A percentile compares a stretch with the other conserved stretches of the same genome.
Conservation (phyloP, 495 filamentous ascomycete genomes). For the Podospora pseudopauciseta region DNA sequence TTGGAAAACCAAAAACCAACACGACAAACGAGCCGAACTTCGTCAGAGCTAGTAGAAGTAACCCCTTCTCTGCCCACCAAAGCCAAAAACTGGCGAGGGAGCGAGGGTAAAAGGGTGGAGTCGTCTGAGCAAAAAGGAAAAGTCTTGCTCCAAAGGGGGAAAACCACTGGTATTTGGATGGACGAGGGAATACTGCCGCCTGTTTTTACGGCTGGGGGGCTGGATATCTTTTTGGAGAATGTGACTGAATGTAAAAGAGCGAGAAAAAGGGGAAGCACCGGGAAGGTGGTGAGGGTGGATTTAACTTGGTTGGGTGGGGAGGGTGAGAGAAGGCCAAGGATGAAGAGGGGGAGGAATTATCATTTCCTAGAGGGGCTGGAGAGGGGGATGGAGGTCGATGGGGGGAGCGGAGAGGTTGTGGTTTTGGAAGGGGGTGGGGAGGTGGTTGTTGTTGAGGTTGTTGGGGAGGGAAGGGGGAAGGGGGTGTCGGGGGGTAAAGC, state of each 20-base stretch:
- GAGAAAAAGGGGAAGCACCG: background rate
- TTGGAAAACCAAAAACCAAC: background rate
- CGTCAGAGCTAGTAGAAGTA: background rate
- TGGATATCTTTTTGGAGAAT: background rate
- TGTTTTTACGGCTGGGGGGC: background rate
- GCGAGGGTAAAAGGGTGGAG: background rate
- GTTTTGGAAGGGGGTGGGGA: conserved; percentile 9
- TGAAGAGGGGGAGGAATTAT: background rate
- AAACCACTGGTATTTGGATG: background rate
- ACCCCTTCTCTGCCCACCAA: background rate
- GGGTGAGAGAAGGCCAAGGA: background rate
- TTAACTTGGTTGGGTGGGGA: background rate
- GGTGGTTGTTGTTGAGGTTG: conserved; percentile 17
- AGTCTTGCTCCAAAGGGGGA: background rate
- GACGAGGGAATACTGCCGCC: background rate
- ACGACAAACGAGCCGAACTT: background rate
- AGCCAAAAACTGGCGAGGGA: background rate
- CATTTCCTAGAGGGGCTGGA: background rate
- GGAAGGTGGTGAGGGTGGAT: background rate
- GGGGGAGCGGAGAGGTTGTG: conserved; percentile 2
- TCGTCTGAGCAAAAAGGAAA: background rate
- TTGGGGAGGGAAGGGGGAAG: background rate
- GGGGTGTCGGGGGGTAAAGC: too few relatives aligned
- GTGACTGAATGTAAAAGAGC: background rate
- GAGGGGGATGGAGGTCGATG: background rate